Evolutionary conservation across 1,284 basidiomycete genomes (phyloP), one percentile per base, ranked within the genome.

Genomic region (Amanita bisporigera): DNA sequence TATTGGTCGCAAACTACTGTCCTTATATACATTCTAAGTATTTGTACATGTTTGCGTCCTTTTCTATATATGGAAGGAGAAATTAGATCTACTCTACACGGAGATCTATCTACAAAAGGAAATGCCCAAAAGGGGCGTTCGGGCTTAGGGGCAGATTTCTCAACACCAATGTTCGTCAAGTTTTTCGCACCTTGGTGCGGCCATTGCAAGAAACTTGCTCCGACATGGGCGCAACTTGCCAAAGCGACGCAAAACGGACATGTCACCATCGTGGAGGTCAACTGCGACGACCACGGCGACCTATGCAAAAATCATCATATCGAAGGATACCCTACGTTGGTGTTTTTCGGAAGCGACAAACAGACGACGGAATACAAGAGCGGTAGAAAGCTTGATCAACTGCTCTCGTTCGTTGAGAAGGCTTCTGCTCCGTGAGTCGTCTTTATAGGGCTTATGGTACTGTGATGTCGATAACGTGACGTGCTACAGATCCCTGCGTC

Each of bases 161-260:
- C n/a, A n/a, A n/a, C n/a, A n/a, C n/a, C n/a, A n/a, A n/a, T n/a
- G 0, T 94, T 97, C 73, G 85, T 97, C 80, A 97, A 98, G 77
- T 98, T 93, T 82, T 97, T 87, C 75, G 95, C 95, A 0, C 96
- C 96, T 0, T 97, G 95, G 95, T 97, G 95, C 77, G 91, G 92
- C 2, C 96, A 97, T 81, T 97, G 95, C 85, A 96, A 96, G 82
- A 93, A 93, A 74, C 85, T 97, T 2, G 92, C 93, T 0, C 95
- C 95, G 0, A 83, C 82, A 0, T 97, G 95, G 91, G 83, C 83
- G 2, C 83, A 92, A 63, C 85, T 98, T 7, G 95, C 92, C 0
- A 78, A 80, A 47, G 81, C 82, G 41, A 88, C 95, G 84, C 85
- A 90, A 71, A 83, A 85, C 69, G 88, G 88, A 65, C 40, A 54